Evolutionary conservation across 768 basidiomycete species (phyloP).

Genomic region (Leucocoprinus sp.): DNA sequence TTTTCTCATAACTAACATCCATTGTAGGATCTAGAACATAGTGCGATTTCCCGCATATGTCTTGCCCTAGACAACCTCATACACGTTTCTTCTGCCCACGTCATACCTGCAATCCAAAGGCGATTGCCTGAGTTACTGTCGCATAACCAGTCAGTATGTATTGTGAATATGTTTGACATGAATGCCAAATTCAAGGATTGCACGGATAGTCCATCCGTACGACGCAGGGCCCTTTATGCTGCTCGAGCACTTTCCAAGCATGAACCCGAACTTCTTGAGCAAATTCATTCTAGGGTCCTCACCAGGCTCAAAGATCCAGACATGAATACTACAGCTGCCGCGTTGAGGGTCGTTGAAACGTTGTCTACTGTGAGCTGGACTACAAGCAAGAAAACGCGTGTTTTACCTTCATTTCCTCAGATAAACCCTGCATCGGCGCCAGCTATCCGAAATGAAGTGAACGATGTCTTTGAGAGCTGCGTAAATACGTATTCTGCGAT

Average conservation of each 20-base stretch:
- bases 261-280: constrained; percentile 38
- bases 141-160: constrained; percentile 67
- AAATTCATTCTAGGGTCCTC: constrained; percentile 29
- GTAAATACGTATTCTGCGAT: not conserved
- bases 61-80: constrained; percentile 68
- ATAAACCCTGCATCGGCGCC: not conserved
- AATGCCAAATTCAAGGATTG: constrained; percentile 12
- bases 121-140: constrained; percentile 58
- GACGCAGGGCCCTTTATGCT: constrained; percentile 54
- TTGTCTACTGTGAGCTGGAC: not conserved
- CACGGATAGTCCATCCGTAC: constrained; percentile 42
- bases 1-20: not conserved
- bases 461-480: constrained; percentile 2
- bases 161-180: constrained; percentile 11
- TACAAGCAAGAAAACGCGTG: not conserved
- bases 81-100: constrained; percentile 50
- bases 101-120: constrained; percentile 68
- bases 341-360: constrained; percentile 27
- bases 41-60: constrained; percentile 46
- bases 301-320: constrained; percentile 38
- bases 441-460: constrained; percentile 2
- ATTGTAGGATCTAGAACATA: constrained; percentile 63
- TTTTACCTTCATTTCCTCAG: not conserved
- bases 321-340: constrained; percentile 35
- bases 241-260: constrained; percentile 42